Conservation (phyloP, 371 early-diverging fungal species). For the Mortierella sp. region DNA sequence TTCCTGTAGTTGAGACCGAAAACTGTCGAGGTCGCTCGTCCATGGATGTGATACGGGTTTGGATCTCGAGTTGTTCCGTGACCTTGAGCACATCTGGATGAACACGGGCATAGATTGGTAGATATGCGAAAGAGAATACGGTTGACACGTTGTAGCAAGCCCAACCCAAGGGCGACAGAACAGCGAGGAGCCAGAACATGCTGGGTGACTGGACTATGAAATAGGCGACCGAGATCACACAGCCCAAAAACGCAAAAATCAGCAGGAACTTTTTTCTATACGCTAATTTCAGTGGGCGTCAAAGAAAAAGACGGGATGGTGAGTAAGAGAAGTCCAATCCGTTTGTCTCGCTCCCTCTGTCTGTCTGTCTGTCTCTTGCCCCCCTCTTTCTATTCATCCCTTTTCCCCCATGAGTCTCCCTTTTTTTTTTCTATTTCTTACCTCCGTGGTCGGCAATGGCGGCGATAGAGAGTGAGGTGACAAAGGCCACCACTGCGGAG, state of each 20-base stretch:
- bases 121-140: conserved; percentile 34
- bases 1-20: no score
- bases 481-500: conserved; percentile 44
- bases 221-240: conserved; percentile 25
- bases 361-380: background rate
- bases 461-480: conserved; percentile 53
- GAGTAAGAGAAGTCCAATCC: conserved; percentile 14
- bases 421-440: conserved; percentile 27
- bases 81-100: conserved; percentile 39
- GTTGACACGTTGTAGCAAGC: conserved; percentile 37
- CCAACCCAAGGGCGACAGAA: conserved; percentile 47
- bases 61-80: conserved; percentile 1
- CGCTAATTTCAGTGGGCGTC: conserved; percentile 26
- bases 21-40: no score
- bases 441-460: conserved; percentile 71
- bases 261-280: conserved; percentile 32
- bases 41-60: no score
- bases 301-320: conserved; percentile 31
- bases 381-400: conserved; percentile 32
- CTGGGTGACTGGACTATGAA: conserved; percentile 25
- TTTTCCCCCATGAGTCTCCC: no score
- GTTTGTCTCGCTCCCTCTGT: conserved; percentile 12
- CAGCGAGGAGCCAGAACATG: conserved; percentile 26
- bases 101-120: conserved; percentile 40
- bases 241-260: conserved; percentile 38